Conservation (phyloP, 208 protist species). For the Spongospora subterranea region DNA sequence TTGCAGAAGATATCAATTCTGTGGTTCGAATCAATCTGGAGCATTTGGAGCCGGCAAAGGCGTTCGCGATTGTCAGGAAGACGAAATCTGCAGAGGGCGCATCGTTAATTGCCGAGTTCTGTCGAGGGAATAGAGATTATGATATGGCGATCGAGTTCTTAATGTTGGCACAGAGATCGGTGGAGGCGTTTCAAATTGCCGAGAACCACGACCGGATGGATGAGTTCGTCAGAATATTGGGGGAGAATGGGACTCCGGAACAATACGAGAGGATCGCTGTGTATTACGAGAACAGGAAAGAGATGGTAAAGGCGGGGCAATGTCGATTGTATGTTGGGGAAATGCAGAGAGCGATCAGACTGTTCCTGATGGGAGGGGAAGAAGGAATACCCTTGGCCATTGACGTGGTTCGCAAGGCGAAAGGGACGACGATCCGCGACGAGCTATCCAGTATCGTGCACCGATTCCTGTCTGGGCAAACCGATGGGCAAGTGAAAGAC, state of each 20-base stretch:
- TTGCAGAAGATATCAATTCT: constrained; percentile 91
- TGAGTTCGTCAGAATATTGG: constrained; percentile 60
- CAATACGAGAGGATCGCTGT: constrained; percentile 70
- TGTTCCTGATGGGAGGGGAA: constrained; percentile 14
- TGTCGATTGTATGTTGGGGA: neutral
- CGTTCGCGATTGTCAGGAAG: constrained; percentile 91
- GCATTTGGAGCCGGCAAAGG: constrained; percentile 80
- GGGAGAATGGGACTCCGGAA: constrained; percentile 34
- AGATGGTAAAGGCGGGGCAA: neutral
- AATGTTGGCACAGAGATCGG: constrained; percentile 85
- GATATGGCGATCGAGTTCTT: constrained; percentile 92
- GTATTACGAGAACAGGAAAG: constrained; percentile 86
- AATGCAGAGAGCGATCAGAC: neutral
- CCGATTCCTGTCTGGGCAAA: neutral
- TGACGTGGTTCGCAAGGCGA: neutral
- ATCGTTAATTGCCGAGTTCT: constrained; percentile 85
- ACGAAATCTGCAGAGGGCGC: constrained; percentile 88
- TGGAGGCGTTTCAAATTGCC: constrained; percentile 91
- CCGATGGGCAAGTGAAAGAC: neutral
- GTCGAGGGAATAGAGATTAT: constrained; percentile 83
- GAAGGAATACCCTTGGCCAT: neutral
- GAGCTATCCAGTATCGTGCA: neutral
- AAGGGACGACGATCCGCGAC: neutral
- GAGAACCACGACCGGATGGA: constrained; percentile 71
- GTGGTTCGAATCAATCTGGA: constrained; percentile 90